phyloP scores from a whole-genome alignment of 345 rosid genomes.

The Linum lewisii region DNA sequence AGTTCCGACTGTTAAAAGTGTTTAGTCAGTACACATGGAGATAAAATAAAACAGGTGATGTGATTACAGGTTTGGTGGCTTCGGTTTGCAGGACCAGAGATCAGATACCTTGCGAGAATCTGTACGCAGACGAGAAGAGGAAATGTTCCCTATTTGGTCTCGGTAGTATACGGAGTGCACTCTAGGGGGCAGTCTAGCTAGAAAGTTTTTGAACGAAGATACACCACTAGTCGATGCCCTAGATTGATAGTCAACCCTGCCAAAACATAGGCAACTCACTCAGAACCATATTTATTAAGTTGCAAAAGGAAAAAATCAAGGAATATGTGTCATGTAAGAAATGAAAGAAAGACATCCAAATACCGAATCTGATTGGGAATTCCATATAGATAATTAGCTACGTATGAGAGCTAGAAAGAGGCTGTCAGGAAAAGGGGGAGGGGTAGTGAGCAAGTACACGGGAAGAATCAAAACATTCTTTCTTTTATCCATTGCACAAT shows the following conservation, averaged over 20 bases:
- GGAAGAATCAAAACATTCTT: too few species aligned
- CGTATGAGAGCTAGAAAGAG: too few species aligned
- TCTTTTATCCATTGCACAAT: too few species aligned
- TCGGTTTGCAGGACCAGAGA: neutral
- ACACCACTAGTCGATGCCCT: conserved; percentile 49
- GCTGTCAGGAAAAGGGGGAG: too few species aligned
- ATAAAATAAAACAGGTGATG: conserved; percentile 4
- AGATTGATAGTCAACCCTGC: conserved; percentile 96
- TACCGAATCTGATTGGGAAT: neutral
- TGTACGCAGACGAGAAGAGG: conserved; percentile 75
- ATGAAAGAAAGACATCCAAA: neutral
- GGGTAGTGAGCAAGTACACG: too few species aligned
- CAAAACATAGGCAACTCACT: conserved; percentile 12
- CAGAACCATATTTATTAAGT: conserved; percentile 2
- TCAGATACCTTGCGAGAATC: conserved; percentile 42
- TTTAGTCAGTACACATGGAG: conserved; percentile 7
- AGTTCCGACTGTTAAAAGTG: conserved; percentile 75
- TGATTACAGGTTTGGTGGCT: neutral
- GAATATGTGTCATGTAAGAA: neutral
- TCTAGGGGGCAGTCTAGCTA: conserved; percentile 81
- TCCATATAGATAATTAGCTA: neutral
- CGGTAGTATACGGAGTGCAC: conserved; percentile 96
- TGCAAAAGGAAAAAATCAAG: neutral
- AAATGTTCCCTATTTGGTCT: conserved; percentile 90
- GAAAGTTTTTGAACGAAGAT: conserved; percentile 73